Evolutionary conservation across 2,329 filamentous ascomycete genomes (phyloP).

Genomic region (Rutstroemia sp.): DNA sequence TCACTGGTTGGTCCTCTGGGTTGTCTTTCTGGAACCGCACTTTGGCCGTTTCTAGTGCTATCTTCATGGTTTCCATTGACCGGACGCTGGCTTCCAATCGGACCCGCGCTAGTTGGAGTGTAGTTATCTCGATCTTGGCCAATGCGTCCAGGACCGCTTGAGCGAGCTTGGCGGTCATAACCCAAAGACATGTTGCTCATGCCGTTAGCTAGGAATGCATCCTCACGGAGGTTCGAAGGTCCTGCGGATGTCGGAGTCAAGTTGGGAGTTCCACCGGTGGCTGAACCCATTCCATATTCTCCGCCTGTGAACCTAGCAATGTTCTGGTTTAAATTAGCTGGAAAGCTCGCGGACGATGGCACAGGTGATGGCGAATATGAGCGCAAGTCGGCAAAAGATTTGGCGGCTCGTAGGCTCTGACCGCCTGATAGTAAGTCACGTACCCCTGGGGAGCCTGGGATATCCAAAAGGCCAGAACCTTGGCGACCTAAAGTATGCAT

Average conservation of each 20-base stretch:
- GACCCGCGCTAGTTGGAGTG: conserved; percentile 39
- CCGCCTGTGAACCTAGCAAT: conserved; percentile 51
- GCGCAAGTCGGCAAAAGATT: conserved; percentile 92
- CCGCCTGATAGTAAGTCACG: conserved; percentile 52
- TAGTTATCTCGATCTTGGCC: conserved; percentile 41
- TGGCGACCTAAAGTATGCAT: conserved; percentile 75
- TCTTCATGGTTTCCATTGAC: conserved; percentile 31
- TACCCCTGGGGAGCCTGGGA: conserved; percentile 69
- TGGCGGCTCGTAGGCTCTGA: conserved; percentile 81
- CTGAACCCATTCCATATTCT: conserved; percentile 44
- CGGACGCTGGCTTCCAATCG: conserved; percentile 59
- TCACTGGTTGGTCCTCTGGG: conserved; percentile 50
- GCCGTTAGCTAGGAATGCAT: conserved; percentile 36
- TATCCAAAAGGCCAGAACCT: conserved; percentile 72
- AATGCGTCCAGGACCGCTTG: conserved; percentile 30
- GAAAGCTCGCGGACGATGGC: conserved; percentile 81
- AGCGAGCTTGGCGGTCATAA: conserved; percentile 25
- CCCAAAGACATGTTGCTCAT: conserved; percentile 53
- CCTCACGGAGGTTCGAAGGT: conserved; percentile 30
- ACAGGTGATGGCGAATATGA: conserved; percentile 94
- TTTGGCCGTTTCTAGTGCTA: conserved; percentile 21
- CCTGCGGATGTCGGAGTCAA: conserved; percentile 79
- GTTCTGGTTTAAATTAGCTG: conserved; percentile 57
- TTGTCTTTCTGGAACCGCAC: conserved; percentile 48
- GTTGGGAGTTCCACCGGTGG: conserved; percentile 57